These are phyloP conservation scores for Naganishia kalamii DNA, from an alignment of 768 basidiomycete species.

Conservation along the genomic window DNA sequence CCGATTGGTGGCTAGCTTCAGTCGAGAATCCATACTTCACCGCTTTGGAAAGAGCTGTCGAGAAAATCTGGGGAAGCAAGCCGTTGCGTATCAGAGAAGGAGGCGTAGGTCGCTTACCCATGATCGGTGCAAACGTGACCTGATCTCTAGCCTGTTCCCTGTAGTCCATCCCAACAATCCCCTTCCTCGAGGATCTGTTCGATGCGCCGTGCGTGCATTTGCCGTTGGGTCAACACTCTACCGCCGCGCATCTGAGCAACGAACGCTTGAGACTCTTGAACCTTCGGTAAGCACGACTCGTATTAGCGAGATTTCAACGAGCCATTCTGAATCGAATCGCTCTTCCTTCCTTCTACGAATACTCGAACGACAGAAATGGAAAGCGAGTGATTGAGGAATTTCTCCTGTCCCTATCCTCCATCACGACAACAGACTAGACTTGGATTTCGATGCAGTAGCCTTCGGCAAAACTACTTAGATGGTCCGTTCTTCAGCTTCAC, in stretches of 20 bases:
- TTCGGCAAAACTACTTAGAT: background rate
- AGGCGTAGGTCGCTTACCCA: constrained; percentile 57
- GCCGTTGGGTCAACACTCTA: constrained; percentile 68
- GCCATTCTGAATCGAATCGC: background rate
- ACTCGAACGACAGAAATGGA: constrained; percentile 35
- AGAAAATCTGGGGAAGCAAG: constrained; percentile 76
- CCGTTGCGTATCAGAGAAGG: constrained; percentile 89
- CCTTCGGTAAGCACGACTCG: constrained; percentile 48
- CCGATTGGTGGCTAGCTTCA: constrained; percentile 94
- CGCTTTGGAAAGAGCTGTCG: constrained; percentile 72
- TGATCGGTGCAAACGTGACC: background rate
- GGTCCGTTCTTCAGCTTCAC: background rate
- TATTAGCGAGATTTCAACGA: background rate
- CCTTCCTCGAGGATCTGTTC: constrained; percentile 87
- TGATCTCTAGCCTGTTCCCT: constrained; percentile 5
- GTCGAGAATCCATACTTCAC: constrained; percentile 79
- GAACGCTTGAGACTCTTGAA: constrained; percentile 84
- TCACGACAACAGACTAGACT: background rate
- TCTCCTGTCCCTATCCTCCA: constrained; percentile 20
- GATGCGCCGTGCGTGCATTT: constrained; percentile 82
- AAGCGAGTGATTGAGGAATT: constrained; percentile 43
- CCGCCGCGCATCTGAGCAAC: constrained; percentile 81
- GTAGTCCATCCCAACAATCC: constrained; percentile 88
- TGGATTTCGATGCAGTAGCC: background rate
- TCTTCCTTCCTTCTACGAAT: background rate